Base-by-base conservation (phyloP, 2,329 filamentous ascomycete genomes). In the Botrytis pseudocinerea region DNA sequence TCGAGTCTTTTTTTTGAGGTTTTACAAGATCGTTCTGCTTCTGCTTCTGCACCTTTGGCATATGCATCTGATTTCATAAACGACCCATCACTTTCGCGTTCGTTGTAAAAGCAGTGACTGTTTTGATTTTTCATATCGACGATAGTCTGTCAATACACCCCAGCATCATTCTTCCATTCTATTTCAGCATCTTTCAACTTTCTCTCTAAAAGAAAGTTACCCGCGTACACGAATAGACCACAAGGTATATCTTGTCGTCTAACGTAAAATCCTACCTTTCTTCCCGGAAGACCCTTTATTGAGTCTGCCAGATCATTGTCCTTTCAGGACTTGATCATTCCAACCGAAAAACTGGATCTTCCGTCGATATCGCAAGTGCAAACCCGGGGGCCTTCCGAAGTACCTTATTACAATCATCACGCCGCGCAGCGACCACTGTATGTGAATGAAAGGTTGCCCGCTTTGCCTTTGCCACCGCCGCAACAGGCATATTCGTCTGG, bases 331-430 rank as follows among this genome's bases (percentile, higher is more conserved):
- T 76, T 78, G 75, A 78, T 73, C 76, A 61, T 64, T 75, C 74
- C 89, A 85, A 92, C 90, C 93, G 93, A 89, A 91, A 96, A 95
- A 87, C 93, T 97, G 93, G 93, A 95, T 93, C 90, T 95, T 84
- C 92, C 93, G 85, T 93, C 93, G 85, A 92, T 94, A 82, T 92
- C 92, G 82, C 91, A 93, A 86, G 89, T 93, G 86, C 91, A 93
- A 85, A 89, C 91, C 88, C 91, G 92, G 89, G 91, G 91, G 86
- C 87, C 88, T 82, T 87, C 88, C 84, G 91, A 95, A 84, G 86
- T 88, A 80, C 83, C 86, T 82, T 93, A 90, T 84, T 92, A 91
- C 84, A 91, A 90, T 84, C 85, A 87, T 81, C 88, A 91, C 84
- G 87, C 89, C 81, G 82, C 85, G 77, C 88, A 91, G 82, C 85